Evolutionary conservation across 2,329 filamentous ascomycete species (phyloP).

Genomic region (Colletotrichum neosansevieriae): DNA sequence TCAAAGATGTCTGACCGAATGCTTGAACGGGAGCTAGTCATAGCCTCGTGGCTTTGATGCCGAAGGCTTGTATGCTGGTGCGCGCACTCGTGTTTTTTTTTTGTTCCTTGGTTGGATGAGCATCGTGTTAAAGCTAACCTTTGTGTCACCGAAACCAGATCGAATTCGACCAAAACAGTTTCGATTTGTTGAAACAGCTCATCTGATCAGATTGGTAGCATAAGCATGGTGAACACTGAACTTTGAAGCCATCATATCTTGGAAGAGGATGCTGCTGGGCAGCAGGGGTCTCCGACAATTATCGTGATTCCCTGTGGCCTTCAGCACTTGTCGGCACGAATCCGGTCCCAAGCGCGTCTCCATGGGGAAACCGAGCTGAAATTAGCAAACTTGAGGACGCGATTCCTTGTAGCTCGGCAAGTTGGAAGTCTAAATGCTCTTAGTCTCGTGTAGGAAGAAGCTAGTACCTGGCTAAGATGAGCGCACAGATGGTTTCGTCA

Average conservation of each 20-base stretch:
- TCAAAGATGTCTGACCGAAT: conserved; percentile 20
- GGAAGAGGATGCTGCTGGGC: too few relatives aligned
- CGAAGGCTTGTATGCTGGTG: neutral
- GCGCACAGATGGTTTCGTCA: neutral
- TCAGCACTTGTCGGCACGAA: neutral
- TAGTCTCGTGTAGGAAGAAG: neutral
- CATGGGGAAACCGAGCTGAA: neutral
- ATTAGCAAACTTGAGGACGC: neutral
- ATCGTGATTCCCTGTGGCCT: too few relatives aligned
- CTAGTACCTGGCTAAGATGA: conserved; percentile 11
- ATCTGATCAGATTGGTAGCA: too few relatives aligned
- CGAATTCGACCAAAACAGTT: too few relatives aligned
- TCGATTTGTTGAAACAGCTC: too few relatives aligned
- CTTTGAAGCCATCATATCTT: too few relatives aligned
- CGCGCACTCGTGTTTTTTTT: conserved; percentile 5
- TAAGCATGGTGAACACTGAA: too few relatives aligned
- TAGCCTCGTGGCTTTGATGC: conserved; percentile 1
- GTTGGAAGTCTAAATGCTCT: neutral
- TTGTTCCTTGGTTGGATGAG: too few relatives aligned
- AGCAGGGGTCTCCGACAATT: too few relatives aligned
- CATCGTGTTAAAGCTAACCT: too few relatives aligned
- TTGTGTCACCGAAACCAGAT: too few relatives aligned
- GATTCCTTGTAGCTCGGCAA: neutral
- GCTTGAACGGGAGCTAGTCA: conserved; percentile 26
- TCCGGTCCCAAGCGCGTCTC: too few relatives aligned